These are phyloP conservation scores for Erythrobasidium hasegawianum DNA, from an alignment of 1,284 basidiomycete species.

Conservation along the genomic window DNA sequence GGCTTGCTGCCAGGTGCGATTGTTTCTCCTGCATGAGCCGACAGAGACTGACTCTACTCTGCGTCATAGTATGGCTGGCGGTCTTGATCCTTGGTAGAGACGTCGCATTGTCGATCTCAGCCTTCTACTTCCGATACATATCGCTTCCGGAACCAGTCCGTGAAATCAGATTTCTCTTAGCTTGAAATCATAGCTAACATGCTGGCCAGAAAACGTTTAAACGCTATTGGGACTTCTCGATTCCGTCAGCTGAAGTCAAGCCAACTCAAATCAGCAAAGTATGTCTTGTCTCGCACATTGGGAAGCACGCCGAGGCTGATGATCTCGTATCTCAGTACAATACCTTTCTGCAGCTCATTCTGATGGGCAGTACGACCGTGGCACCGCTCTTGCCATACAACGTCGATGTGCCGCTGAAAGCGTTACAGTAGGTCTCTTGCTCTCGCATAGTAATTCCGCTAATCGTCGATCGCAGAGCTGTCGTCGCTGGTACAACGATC, in stretches of 20 bases:
- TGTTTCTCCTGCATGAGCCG: too few species aligned
- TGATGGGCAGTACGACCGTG: slow-evolving; percentile 85
- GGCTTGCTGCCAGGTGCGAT: slow-evolving; percentile 73
- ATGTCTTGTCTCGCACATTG: too few species aligned
- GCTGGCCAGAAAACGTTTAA: slow-evolving; percentile 65
- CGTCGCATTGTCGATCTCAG: slow-evolving; percentile 76
- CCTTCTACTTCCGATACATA: slow-evolving; percentile 89
- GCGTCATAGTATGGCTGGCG: slow-evolving; percentile 68
- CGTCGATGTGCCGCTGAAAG: slow-evolving; percentile 58
- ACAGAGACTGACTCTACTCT: background rate
- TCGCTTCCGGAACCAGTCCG: slow-evolving; percentile 80
- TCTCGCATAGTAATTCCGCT: background rate
- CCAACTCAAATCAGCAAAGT: slow-evolving; percentile 89
- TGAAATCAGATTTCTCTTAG: slow-evolving; percentile 14
- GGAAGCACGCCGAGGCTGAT: too few species aligned
- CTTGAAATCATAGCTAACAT: background rate
- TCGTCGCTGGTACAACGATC: slow-evolving; percentile 82
- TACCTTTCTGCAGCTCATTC: slow-evolving; percentile 80
- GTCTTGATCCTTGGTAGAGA: slow-evolving; percentile 85
- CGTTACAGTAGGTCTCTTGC: slow-evolving; percentile 59
- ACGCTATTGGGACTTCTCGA: slow-evolving; percentile 91
- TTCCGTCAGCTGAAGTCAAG: slow-evolving; percentile 87
- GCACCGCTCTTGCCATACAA: slow-evolving; percentile 71
- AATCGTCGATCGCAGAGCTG: slow-evolving; percentile 57
- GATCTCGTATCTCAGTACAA: slow-evolving; percentile 63